Evolutionary conservation across 768 basidiomycete genomes (phyloP), one percentile per base, ranked within the genome.

Genomic region (Leccinum incarnatum): DNA sequence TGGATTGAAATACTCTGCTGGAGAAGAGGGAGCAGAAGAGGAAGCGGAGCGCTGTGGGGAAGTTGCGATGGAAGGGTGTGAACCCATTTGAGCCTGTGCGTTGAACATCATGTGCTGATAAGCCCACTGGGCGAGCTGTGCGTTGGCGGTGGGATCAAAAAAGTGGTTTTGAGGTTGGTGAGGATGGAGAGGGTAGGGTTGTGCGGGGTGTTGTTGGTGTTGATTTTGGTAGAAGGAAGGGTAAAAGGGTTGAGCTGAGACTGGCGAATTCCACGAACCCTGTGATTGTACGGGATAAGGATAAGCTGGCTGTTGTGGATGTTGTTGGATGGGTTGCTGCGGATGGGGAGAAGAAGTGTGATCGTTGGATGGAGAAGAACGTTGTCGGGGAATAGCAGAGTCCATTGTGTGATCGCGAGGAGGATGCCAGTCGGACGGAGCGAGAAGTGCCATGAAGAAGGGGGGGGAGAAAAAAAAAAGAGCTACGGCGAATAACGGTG

Each of bases 51-150:
- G 78, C 66, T 81, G 81, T 0, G 61, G 37, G 5, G 59, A 8
- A 17, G 68, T 66, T 1, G 64, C 47, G 47, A 69, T 56, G 27
- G 62, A 65, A 30, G 69, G 46, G 57, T 69, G 74, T 27, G 75
- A 72, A 53, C 79, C 79, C 66, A 79, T 72, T 62, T 71, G 70
- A 9, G 70, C 69, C 64, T 83, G 77, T n/a, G 79, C 75, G 83
- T 50, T 86, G 85, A 84, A 88, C 85, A 93, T 86, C 91, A 93
- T 92, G 68, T 93, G 91, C 74, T 92, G 91, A 75, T 93, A 93
- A 37, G 91, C 89, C 91, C 91, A 93, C 72, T 90, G 89, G 3
- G 89, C 87, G 57, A 86, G 84, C 56, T 91, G 83, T 62, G 88
- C 88, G 54, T 88, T 88, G 62, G 87, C 85, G 11, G 83, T 74